Conservation (phyloP, 805 yeast species). For the Hanseniaspora meyeri region DNA sequence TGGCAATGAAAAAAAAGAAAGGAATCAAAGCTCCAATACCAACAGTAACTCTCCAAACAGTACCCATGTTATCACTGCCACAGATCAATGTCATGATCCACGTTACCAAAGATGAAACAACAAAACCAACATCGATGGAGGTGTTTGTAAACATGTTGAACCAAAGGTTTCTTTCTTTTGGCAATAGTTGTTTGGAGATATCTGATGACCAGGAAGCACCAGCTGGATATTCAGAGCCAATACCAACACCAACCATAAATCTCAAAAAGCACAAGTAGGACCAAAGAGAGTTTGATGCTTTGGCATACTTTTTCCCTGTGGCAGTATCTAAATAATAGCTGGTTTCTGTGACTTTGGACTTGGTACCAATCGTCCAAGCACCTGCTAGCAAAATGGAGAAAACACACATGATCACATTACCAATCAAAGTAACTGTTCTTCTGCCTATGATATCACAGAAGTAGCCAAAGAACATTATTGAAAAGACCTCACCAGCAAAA, state of each 20-base stretch:
- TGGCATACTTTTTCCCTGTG: slow-evolving; percentile 42
- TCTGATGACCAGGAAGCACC: slow-evolving; percentile 81
- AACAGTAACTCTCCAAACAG: slow-evolving; percentile 87
- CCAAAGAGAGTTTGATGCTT: slow-evolving; percentile 5
- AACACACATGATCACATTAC: slow-evolving; percentile 60
- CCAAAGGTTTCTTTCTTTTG: slow-evolving; percentile 77
- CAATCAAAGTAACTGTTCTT: slow-evolving; percentile 68
- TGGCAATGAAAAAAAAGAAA: slow-evolving; percentile 57
- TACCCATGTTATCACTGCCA: slow-evolving; percentile 52
- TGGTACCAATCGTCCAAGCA: slow-evolving; percentile 63
- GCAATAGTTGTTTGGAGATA: slow-evolving; percentile 82
- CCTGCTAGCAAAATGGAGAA: slow-evolving; percentile 74
- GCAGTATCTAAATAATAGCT: slow-evolving; percentile 69
- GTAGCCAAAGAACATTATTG: slow-evolving; percentile 71
- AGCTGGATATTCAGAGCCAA: slow-evolving; percentile 92
- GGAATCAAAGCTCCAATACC: slow-evolving; percentile 91
- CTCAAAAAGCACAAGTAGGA: slow-evolving; percentile 27
- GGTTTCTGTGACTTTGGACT: slow-evolving; percentile 36
- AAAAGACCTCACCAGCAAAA: slow-evolving; percentile 83
- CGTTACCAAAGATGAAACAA: slow-evolving; percentile 71
- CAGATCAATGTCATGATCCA: slow-evolving; percentile 77
- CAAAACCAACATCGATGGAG: slow-evolving; percentile 82
- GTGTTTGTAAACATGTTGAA: slow-evolving; percentile 80
- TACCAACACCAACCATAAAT: slow-evolving; percentile 78
- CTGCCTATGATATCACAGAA: slow-evolving; percentile 70